Percentiles rank a stretch among this genome's conserved stretches.
Conservation (phyloP, 2,329 filamentous ascomycete genomes). For the Diaporthe capsici region DNA sequence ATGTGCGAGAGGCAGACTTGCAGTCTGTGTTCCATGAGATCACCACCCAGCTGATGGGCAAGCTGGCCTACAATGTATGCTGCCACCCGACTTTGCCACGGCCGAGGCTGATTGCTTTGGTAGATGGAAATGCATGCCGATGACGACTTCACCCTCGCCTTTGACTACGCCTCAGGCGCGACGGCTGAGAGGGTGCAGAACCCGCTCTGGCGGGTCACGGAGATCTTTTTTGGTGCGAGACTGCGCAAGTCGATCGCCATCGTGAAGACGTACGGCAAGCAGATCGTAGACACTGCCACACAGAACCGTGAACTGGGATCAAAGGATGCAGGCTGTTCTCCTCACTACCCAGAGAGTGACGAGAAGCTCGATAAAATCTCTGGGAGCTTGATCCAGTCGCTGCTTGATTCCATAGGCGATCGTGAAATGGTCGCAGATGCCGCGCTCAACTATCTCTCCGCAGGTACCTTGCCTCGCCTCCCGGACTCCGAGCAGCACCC, state of each 20-base stretch:
- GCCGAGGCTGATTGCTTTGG: background rate
- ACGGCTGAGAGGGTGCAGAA: conserved; percentile 76
- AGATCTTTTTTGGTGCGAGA: conserved; percentile 62
- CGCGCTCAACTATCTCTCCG: conserved; percentile 76
- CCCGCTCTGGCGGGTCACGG: conserved; percentile 73
- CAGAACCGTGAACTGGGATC: conserved; percentile 51
- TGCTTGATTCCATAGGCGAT: conserved; percentile 69
- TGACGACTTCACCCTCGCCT: conserved; percentile 72
- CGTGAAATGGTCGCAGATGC: conserved; percentile 73
- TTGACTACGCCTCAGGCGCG: conserved; percentile 73
- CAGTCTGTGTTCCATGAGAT: conserved; percentile 74
- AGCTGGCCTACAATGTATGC: conserved; percentile 73
- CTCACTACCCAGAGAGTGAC: conserved; percentile 39
- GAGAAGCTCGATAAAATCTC: conserved; percentile 58
- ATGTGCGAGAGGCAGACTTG: conserved; percentile 62
- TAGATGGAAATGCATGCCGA: conserved; percentile 76
- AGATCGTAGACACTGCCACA: conserved; percentile 69
- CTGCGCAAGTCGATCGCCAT: conserved; percentile 64
- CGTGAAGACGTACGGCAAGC: conserved; percentile 69
- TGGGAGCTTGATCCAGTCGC: conserved; percentile 71
- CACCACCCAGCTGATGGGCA: conserved; percentile 76
- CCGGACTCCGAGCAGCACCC: background rate
- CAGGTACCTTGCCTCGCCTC: conserved; percentile 53
- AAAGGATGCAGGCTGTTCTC: background rate
- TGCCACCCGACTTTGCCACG: background rate